Evolutionary conservation across 176 grass and related monocot species (phyloP), one percentile per base, ranked within the genome.

Genomic region (Melocanna baccifera): DNA sequence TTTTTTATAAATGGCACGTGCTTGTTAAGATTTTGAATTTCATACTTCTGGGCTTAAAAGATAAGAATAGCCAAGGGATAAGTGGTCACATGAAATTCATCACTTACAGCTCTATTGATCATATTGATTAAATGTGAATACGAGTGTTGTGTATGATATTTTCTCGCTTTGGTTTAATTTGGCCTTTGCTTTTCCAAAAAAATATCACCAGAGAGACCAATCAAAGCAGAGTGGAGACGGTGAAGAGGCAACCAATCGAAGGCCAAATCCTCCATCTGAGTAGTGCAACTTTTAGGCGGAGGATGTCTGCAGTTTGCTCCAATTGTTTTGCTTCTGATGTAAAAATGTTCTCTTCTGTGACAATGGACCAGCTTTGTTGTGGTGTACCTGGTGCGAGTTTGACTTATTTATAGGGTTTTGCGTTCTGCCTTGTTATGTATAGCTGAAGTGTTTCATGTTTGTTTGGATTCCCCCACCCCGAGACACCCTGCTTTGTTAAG

Each of bases 201-300:
- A 46, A 76, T 32, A 39, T 75, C 20, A 77, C 48, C 92, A 94
- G 94, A 94, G 80, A 94, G 81, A 67, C 67, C 90, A 36, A 42
- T 86, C 26, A 87, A 90, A 88, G 94, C 91, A 25, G 94, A 97
- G 88, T 97, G 94, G 94, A 92, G 77, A 82, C 90, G 94, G 15
- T 97, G 83, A 97, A 64, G 70, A 57, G n/a, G 69, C 20, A 1
- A 25, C 41, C 47, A 12, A 50, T 4, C 3, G 13, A 81, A 46
- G 29, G 62, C 78, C 7, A 36, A 81, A 58, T 30, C 65, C 41
- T 52, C 53, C n/a, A 20, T 28, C 71, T 68, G 41, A 62, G 81
- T 37, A 71, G 75, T 6, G 7, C 47, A 89, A 72, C n/a, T 28
- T 75, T 77, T 57, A 6, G 70, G 37, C 70, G 79, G 71, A 78